Evolutionary conservation across 805 yeast species (phyloP).

Genomic region (Lipomyces sp.): DNA sequence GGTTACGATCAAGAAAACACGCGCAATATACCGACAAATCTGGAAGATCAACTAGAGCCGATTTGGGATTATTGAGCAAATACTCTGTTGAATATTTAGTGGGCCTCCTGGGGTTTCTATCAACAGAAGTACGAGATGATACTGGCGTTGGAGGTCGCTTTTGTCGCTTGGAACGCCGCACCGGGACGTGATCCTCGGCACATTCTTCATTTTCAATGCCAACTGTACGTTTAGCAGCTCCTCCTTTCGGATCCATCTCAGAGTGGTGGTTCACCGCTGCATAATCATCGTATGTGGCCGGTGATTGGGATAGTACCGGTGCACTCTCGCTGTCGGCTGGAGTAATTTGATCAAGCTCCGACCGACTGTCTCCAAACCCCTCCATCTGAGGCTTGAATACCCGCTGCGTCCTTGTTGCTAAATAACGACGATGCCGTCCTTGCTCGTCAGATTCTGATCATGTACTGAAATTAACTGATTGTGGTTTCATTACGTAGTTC

Average conservation of each 20-base stretch:
- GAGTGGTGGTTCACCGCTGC: background rate
- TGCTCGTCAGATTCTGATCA: no score
- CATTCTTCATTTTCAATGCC: background rate
- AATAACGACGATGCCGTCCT: no score
- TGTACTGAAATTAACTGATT: no score
- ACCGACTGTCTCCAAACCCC: background rate
- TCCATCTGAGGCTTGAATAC: background rate
- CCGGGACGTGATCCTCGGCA: background rate
- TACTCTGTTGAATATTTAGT: background rate
- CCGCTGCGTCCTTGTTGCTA: background rate
- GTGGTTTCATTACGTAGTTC: no score
- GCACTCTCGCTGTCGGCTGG: background rate
- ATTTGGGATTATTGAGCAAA: background rate
- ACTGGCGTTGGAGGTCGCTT: background rate
- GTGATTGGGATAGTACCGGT: background rate
- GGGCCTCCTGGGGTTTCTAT: background rate
- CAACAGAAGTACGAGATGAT: background rate
- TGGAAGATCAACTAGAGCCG: background rate
- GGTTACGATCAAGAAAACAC: background rate
- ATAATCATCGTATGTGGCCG: background rate
- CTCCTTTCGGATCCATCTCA: background rate
- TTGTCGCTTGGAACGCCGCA: background rate
- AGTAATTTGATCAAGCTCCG: background rate
- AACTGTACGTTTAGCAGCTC: background rate
- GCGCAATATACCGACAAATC: conserved; percentile 6